Base-by-base conservation (phyloP, 179 eudicot genomes). In the Gypsophila paniculata region DNA sequence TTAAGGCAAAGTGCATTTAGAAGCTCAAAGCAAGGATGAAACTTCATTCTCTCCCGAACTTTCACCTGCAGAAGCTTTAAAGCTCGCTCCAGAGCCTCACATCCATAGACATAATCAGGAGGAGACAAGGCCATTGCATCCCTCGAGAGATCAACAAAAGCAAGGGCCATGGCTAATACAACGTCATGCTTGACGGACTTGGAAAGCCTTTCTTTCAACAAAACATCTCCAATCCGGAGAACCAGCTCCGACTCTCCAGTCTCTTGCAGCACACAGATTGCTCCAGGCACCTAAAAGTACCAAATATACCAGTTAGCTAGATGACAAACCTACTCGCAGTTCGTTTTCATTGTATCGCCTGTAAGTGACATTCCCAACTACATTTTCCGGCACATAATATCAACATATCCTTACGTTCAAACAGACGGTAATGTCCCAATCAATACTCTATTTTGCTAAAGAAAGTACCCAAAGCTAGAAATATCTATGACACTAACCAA, bases 121-220 rank as follows among this genome's bases (percentile, higher is more conserved):
- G 99, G 97, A 15, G 92, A 80, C 65, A 85, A 49, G 0, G 86
- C 83, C 99, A 94, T 94, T 4, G 90, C 88, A 79, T 90, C 96
- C 85, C 97, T 90, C 1, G 97, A 91, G 59, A 86, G 70, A 63
- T 94, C 99, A 75, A 94, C 91, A 82, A 88, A 91, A 39, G 96
- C 94, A 32, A 94, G 90, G 21, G 95, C 90, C 90, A 94, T 86
- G 2, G 97, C 85, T 82, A 94, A 77, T 67, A 94, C 89, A 65
- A 92, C 70, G 75, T 94, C 97, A 79, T 94, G 99, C 89, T 94
- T 94, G 75, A 91, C 87, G 59, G 99, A 83, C 85, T 92, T 94
- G 42, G 96, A 87, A 71, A 91, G 81, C 76, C 93, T 86, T 83
- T 94, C 97, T 77, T 82, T 88, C 78, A 94, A 78, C 86, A 94